Evolutionary conservation across 176 grass and related monocot genomes (phyloP), one percentile per base, ranked within the genome.

Genomic region (Musa troglodytarum): DNA sequence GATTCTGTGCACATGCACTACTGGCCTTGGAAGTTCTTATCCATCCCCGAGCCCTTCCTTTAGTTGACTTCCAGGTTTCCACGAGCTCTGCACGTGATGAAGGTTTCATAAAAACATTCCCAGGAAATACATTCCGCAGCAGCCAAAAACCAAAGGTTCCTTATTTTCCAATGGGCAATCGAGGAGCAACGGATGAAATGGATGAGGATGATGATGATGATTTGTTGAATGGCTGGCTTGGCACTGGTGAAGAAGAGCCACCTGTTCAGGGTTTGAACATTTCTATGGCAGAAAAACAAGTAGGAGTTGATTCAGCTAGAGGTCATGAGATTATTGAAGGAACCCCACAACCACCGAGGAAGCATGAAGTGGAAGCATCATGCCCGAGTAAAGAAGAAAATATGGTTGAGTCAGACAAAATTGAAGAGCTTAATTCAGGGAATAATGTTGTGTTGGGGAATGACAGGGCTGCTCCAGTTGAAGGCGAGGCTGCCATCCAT

Each of bases 21-120:
- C 54, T 93, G 52, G 73, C 88, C 17, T 85, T 97, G 84, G 90
- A 97, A 85, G 89, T 91, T 66, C 95, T 98, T 69, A 87, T 79
- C 0, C 95, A 98, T 76, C 90, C 94, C 66, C 88, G 86, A 53
- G 84, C 88, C 51, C 86, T 91, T 26, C 80, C 88, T 43, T 70
- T 93, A 54, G 82, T 80, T 65, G 84, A 68, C 26, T 14, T 28
- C n/a, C 26, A 58, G 26, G 29, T 10, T 65, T 58, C 57, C 8
- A 80, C 20, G 17, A 54, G 16, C 15, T 54, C 8, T 10, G 57
- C 72, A 65, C 59, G 52, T 84, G 71, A 72, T 81, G 50, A 29
- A 77, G 67, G 78, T 50, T 65, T 79, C 71, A 77, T 75, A 0
- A 13, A 55, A 28, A 65, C 53, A 49, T 66, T 75, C 53, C 59